Conservation (phyloP, 805 yeast genomes). For the Saturnispora gosingensis region DNA sequence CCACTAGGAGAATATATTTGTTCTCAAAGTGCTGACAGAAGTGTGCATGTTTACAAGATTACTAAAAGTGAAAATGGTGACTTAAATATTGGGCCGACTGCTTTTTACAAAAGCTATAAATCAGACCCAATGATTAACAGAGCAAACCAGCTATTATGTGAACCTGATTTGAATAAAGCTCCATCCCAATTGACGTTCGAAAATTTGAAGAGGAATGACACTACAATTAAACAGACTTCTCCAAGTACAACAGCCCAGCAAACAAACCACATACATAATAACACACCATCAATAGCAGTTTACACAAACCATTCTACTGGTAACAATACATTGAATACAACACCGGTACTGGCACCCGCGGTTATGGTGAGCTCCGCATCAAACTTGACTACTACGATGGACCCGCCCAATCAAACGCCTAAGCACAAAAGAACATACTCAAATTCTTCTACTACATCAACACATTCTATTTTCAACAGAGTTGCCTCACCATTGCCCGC, state of each 20-base stretch:
- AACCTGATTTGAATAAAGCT: conserved; percentile 4
- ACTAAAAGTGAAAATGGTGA: conserved; percentile 18
- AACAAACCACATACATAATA: background rate
- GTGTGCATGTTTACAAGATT: conserved; percentile 60
- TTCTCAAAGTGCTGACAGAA: conserved; percentile 84
- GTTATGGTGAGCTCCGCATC: background rate
- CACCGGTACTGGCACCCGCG: background rate
- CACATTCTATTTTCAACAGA: conserved; percentile 20
- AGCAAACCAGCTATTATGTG: conserved; percentile 8
- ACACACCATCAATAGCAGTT: background rate
- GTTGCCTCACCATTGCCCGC: conserved; percentile 33
- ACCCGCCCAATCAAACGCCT: conserved; percentile 26
- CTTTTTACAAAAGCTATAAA: conserved; percentile 41
- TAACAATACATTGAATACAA: background rate
- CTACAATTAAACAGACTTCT: background rate
- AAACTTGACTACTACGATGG: conserved; percentile 18
- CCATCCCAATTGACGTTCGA: conserved; percentile 11
- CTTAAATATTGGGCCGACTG: conserved; percentile 30
- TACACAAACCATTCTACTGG: background rate
- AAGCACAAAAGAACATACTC: conserved; percentile 35
- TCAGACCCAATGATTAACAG: conserved; percentile 44
- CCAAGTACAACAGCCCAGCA: background rate
- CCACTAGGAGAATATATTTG: conserved; percentile 70
- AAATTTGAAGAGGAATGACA: conserved; percentile 4
- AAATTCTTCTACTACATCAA: conserved; percentile 29